Base-by-base conservation (phyloP, 1,139 yeast species). In the Candida pseudocylindracea region DNA sequence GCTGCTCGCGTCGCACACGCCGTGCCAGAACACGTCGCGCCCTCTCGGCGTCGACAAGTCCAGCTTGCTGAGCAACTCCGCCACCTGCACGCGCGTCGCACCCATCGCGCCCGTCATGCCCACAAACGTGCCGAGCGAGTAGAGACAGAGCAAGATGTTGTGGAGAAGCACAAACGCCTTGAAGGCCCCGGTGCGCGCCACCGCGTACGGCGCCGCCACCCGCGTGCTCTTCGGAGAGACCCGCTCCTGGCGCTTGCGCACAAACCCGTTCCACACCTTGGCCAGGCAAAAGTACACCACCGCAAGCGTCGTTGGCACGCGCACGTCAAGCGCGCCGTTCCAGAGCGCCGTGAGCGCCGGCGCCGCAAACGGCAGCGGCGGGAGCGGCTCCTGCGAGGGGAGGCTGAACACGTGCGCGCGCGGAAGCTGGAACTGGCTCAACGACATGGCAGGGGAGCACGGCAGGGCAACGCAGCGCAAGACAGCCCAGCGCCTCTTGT, bases 71-170 rank as follows among this genome's bases (percentile, higher is more conserved):
- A 49, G 37, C 25, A 53, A 38, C 26, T 42, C 40, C 33, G 42
- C 42, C 28, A 30, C 36, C 39, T 47, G 45, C 47, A 51, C 55
- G 6, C 20, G 20, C 37, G 56, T 57, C 37, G 44, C 44, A 35
- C 55, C 48, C 42, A 72, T 65, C 24, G 74, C 57, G 10, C 56
- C 44, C 26, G 65, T 49, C 72, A 73, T 72, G n/a, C 81, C 80
- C 12, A 68, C 34, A 41, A 72, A 72, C 7, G 83, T 72, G 81
- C 81, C 73, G 27, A 67, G 64, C 4, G 81, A 72, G 53, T 73
- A 74, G 26, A 57, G 50, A 46, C 81, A 73, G 32, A 74, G 61
- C 32, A 66, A 63, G 13, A 69, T 44, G 46, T 74, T 74, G 51
- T 74, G 88, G 30, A 67, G 43, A 13, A 73, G 48, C 12, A 74